Evolutionary conservation across 495 filamentous ascomycete species (phyloP).

Genomic region (Hypoxylon fragiforme): DNA sequence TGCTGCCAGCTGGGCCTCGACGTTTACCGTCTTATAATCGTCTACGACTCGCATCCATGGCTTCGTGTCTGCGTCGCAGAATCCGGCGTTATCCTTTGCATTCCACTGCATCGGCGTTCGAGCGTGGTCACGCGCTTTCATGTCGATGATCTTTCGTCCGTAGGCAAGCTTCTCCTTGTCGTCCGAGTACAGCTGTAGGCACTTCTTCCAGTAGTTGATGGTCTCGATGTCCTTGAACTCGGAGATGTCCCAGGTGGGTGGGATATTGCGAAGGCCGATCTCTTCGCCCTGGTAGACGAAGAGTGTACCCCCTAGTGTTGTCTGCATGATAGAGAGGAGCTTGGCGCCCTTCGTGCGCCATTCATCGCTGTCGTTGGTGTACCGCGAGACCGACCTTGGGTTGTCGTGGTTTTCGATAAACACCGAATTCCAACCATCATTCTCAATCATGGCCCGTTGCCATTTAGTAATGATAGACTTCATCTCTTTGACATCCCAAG

Average conservation of each 20-base stretch:
- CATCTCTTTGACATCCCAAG: slow-evolving; percentile 57
- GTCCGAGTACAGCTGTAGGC: slow-evolving; percentile 21
- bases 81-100: slow-evolving; percentile 55
- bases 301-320: slow-evolving; percentile 60
- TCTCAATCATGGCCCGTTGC: slow-evolving; percentile 62
- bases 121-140: slow-evolving; percentile 63
- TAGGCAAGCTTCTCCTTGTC: slow-evolving; percentile 41
- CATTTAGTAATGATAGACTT: slow-evolving; percentile 59
- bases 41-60: slow-evolving; percentile 62
- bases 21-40: slow-evolving; percentile 49
- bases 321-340: slow-evolving; percentile 62
- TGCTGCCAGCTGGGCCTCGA: slow-evolving; percentile 39
- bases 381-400: slow-evolving; percentile 61
- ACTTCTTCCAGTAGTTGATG: slow-evolving; percentile 61
- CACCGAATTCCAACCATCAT: slow-evolving; percentile 65
- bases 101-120: slow-evolving; percentile 68
- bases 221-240: slow-evolving; percentile 70
- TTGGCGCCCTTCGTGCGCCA: slow-evolving; percentile 54
- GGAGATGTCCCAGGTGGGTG: slow-evolving; percentile 58
- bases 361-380: slow-evolving; percentile 45
- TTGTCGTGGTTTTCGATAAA: slow-evolving; percentile 69
- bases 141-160: slow-evolving; percentile 46
- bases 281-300: slow-evolving; percentile 76
- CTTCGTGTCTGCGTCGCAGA: slow-evolving; percentile 35
- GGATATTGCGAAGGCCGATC: slow-evolving; percentile 65